Evolutionary conservation across 192 early-diverging fungal species (phyloP).

Genomic region (Coemansia sp.): DNA sequence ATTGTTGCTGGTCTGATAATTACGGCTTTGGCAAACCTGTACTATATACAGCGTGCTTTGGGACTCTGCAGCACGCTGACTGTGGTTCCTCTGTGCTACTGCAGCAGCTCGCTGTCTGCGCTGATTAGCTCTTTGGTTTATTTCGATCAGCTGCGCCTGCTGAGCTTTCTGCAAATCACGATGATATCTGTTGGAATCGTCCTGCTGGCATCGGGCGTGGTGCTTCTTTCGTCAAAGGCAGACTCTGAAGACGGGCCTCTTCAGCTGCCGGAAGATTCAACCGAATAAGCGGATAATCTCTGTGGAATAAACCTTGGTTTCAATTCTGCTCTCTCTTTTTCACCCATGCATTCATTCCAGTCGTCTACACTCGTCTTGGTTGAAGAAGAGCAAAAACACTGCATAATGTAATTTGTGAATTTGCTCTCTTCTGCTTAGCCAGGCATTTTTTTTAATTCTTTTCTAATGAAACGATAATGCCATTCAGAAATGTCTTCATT

Average conservation of each 20-base stretch:
- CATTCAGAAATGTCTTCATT: no score
- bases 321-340: background rate
- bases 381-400: no score
- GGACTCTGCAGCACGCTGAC: conserved; percentile 73
- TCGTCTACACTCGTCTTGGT: no score
- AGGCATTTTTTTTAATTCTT: background rate
- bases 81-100: conserved; percentile 72
- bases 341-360: no score
- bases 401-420: no score
- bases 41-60: conserved; percentile 75
- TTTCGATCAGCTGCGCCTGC: conserved; percentile 67
- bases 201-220: conserved; percentile 64
- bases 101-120: conserved; percentile 70
- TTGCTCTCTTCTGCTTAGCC: no score
- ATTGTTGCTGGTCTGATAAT: conserved; percentile 59
- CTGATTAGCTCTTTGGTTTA: conserved; percentile 80
- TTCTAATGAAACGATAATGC: no score
- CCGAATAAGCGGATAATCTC: background rate
- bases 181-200: conserved; percentile 68
- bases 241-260: conserved; percentile 38
- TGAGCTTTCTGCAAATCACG: conserved; percentile 61
- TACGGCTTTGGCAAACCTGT: conserved; percentile 59
- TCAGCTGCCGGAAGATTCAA: conserved; percentile 17
- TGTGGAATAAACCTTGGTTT: background rate
- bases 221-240: conserved; percentile 61